Conservation (phyloP, 441 rosid genomes). For the Bruguiera hainesii region DNA sequence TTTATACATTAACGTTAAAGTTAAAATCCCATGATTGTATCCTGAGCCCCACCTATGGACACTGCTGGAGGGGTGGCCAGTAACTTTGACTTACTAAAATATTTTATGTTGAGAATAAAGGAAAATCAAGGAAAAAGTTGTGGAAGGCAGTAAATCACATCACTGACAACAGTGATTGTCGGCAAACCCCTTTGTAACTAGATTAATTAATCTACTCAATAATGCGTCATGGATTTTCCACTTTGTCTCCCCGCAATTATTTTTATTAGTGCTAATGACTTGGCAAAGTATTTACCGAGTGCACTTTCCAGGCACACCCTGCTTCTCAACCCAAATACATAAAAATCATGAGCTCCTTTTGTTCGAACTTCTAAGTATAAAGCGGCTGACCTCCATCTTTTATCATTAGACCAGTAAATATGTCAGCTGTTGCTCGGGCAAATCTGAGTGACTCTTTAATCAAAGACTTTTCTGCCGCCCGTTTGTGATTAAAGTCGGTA, state of each 20-base stretch:
- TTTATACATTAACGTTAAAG: not conserved
- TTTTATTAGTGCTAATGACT: not conserved
- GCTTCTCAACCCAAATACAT: slow-evolving; percentile 13
- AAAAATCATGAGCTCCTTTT: not conserved
- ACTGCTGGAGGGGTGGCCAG: not conserved
- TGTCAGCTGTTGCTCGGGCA: slow-evolving; percentile 28
- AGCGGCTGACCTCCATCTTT: too few species aligned
- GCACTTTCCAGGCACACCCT: slow-evolving; percentile 7
- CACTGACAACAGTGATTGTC: slow-evolving; percentile 43
- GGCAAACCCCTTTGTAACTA: slow-evolving; percentile 42
- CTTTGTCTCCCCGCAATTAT: slow-evolving; percentile 37
- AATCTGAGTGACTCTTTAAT: slow-evolving; percentile 1
- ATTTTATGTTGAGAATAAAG: not conserved
- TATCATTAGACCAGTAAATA: slow-evolving; percentile 1
- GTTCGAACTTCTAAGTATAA: slow-evolving; percentile 2
- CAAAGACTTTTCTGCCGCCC: not conserved
- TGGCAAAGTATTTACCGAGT: slow-evolving; percentile 3
- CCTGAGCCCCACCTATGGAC: too few species aligned
- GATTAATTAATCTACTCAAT: slow-evolving; percentile 4
- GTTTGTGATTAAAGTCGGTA: not conserved
- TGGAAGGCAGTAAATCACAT: slow-evolving; percentile 12
- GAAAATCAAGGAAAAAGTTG: not conserved
- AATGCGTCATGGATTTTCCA: slow-evolving; percentile 19
- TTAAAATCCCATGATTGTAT: not conserved
- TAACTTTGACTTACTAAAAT: not conserved